phyloP scores from a whole-genome alignment of 768 basidiomycete genomes.

The Lactarius sanguifluus region DNA sequence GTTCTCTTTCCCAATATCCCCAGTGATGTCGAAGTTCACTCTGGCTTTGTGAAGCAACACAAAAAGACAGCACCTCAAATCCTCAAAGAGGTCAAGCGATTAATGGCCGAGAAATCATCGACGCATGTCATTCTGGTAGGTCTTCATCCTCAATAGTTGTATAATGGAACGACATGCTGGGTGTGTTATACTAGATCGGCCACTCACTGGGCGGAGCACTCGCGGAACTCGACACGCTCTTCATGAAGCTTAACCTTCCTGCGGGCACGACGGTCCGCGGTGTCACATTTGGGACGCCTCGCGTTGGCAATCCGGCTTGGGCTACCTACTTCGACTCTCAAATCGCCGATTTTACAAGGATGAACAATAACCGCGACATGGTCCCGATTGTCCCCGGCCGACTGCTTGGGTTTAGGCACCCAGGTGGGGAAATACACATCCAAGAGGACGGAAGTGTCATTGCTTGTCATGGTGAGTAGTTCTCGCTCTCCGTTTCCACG shows the following conservation, averaged over 20 bases:
- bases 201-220: conserved; percentile 29
- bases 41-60: conserved; percentile 24
- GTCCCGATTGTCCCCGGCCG: conserved; percentile 26
- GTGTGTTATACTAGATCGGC: conserved; percentile 2
- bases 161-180: neutral
- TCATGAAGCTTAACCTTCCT: conserved; percentile 29
- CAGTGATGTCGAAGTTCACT: conserved; percentile 9
- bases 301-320: conserved; percentile 24
- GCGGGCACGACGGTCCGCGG: conserved; percentile 21
- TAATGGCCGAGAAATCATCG: conserved; percentile 17
- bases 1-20: conserved; percentile 23
- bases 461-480: conserved; percentile 17
- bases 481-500: neutral
- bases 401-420: conserved; percentile 24
- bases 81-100: conserved; percentile 24
- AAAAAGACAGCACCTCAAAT: conserved; percentile 22
- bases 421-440: conserved; percentile 25
- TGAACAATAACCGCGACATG: conserved; percentile 26
- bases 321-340: conserved; percentile 26
- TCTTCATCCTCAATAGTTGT: neutral
- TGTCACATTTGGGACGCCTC: conserved; percentile 29
- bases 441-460: conserved; percentile 10
- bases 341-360: conserved; percentile 23
- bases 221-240: conserved; percentile 27
- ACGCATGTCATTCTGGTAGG: conserved; percentile 24